These are phyloP conservation scores for Fusarium mexicanum DNA, from an alignment of 2,329 filamentous ascomycete genomes.

Conservation along the genomic window DNA sequence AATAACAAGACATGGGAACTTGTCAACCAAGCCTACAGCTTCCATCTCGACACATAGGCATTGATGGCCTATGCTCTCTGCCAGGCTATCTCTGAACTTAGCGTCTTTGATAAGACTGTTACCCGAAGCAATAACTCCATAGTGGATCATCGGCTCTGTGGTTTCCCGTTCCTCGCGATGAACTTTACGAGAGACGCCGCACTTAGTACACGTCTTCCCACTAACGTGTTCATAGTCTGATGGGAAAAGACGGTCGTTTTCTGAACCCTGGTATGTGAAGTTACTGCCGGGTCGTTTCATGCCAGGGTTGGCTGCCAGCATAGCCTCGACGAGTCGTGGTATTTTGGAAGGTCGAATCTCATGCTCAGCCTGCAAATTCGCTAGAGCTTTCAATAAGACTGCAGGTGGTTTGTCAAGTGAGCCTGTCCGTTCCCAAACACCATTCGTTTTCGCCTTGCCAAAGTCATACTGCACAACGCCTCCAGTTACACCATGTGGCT, in stretches of 20 bases:
- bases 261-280: conserved; percentile 5
- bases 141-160: conserved; percentile 25
- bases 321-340: background rate
- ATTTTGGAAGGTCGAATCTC: background rate
- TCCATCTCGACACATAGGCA: background rate
- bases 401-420: conserved; percentile 17
- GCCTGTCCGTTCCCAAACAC: background rate
- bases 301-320: conserved; percentile 3
- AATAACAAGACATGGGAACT: background rate
- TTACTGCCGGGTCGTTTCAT: background rate
- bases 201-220: conserved; percentile 1
- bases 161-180: background rate
- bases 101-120: conserved; percentile 13
- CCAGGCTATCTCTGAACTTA: fast-evolving
- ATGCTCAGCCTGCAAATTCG: conserved; percentile 18
- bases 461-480: conserved; percentile 43
- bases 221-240: background rate
- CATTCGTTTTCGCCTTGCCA: conserved; percentile 8
- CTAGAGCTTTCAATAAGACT: conserved; percentile 19
- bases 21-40: background rate
- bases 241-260: conserved; percentile 29
- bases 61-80: background rate
- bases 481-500: conserved; percentile 11
- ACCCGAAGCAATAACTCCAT: conserved; percentile 40
- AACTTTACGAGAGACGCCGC: background rate